phyloP scores from a whole-genome alignment of 2,329 filamentous ascomycete genomes.

The Aspergillus neoniger region DNA sequence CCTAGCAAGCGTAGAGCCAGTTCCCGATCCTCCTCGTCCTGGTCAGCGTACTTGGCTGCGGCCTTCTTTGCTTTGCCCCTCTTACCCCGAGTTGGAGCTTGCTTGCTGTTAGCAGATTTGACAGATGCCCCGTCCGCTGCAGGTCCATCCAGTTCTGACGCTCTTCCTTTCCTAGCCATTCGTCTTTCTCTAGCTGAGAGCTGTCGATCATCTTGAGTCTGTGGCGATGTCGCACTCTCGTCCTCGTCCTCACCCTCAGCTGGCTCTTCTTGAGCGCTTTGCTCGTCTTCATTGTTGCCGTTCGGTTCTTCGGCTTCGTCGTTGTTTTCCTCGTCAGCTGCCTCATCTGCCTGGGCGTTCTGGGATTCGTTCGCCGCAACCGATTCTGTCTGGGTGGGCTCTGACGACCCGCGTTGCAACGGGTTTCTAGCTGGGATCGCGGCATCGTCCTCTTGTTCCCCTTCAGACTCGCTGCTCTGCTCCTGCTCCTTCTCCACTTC shows the following conservation, averaged over 20 bases:
- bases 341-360: conserved; percentile 46
- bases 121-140: conserved; percentile 18
- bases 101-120: conserved; percentile 23
- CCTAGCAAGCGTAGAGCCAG: conserved; percentile 87
- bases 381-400: conserved; percentile 25
- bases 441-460: conserved; percentile 23
- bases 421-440: conserved; percentile 18
- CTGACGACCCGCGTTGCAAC: conserved; percentile 20
- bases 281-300: neutral
- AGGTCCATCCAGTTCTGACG: conserved; percentile 13
- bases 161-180: conserved; percentile 33
- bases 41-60: conserved; percentile 84
- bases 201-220: conserved; percentile 29
- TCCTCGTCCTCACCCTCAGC: conserved; percentile 13
- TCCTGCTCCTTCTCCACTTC: conserved; percentile 28
- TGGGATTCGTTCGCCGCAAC: conserved; percentile 28
- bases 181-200: conserved; percentile 49
- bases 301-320: conserved; percentile 34
- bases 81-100: conserved; percentile 64
- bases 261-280: neutral
- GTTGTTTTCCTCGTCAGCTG: conserved; percentile 25
- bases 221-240: conserved; percentile 15
- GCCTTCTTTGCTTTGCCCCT: conserved; percentile 83
- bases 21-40: conserved; percentile 89
- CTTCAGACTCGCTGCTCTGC: conserved; percentile 25